Conservation (phyloP, 2,329 filamentous ascomycete species). For the Cytospora chrysosperma region DNA sequence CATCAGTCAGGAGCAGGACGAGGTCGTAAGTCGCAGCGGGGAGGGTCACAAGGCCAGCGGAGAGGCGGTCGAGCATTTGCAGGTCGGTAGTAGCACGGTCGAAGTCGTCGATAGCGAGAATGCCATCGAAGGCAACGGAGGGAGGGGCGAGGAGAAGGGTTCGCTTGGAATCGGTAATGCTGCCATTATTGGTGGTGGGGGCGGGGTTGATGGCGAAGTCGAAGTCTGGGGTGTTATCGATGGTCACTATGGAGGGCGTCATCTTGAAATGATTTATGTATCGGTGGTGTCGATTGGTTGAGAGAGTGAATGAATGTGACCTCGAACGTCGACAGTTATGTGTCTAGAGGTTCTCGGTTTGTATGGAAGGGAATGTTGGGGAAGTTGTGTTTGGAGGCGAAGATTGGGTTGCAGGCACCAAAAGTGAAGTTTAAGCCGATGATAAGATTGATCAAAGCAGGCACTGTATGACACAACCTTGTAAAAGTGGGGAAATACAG, state of each 20-base stretch:
- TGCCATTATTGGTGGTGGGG: conserved; percentile 27
- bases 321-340: neutral
- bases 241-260: conserved; percentile 52
- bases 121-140: conserved; percentile 81
- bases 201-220: conserved; percentile 35
- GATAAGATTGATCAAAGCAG: neutral
- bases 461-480: neutral
- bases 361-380: neutral
- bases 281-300: neutral
- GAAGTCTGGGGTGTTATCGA: conserved; percentile 58
- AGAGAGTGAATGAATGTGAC: neutral
- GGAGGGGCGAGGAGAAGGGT: conserved; percentile 88
- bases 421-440: neutral
- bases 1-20: conserved; percentile 79
- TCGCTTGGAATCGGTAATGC: conserved; percentile 40
- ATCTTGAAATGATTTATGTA: conserved; percentile 34
- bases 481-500: neutral
- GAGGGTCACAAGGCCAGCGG: conserved; percentile 75
- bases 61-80: conserved; percentile 95
- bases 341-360: neutral
- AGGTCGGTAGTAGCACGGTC: conserved; percentile 79
- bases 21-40: conserved; percentile 77
- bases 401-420: neutral
- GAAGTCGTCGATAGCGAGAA: conserved; percentile 67
- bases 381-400: neutral